These are phyloP conservation scores for Chlamydomonas urium DNA, from an alignment of 139 green algal genomes.

Conservation along the genomic window DNA sequence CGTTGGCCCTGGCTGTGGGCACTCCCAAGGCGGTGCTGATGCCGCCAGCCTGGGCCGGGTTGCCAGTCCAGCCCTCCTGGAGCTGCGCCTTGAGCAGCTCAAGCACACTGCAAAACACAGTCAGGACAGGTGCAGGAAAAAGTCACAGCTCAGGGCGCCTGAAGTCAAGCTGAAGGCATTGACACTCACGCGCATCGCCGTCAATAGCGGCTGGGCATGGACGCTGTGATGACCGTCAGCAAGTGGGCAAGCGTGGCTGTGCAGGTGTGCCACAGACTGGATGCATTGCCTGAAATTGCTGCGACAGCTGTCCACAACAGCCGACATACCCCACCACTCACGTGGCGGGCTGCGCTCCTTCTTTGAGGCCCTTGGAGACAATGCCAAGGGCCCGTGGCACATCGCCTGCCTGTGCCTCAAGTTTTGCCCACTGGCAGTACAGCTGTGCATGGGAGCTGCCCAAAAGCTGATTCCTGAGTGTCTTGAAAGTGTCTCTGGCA, in stretches of 20 bases:
- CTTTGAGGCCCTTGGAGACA: constrained; percentile 56
- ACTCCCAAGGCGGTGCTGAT: background rate
- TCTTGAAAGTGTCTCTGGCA: constrained; percentile 82
- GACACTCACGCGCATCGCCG: too few species aligned
- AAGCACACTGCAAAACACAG: constrained; percentile 36
- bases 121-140: background rate
- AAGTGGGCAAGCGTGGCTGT: too few species aligned
- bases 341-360: constrained; percentile 48
- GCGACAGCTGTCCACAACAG: background rate
- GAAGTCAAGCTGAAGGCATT: too few species aligned
- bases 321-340: constrained; percentile 11
- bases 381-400: constrained; percentile 48
- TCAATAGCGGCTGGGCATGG: background rate
- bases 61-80: too few species aligned
- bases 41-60: too few species aligned
- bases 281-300: too few species aligned
- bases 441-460: constrained; percentile 42
- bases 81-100: constrained; percentile 26
- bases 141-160: background rate
- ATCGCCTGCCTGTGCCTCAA: constrained; percentile 64
- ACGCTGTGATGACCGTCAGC: background rate
- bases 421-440: constrained; percentile 71
- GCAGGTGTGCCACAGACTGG: too few species aligned
- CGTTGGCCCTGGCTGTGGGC: background rate
- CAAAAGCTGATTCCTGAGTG: constrained; percentile 71